These are phyloP conservation scores for Paragyromitra xinjiangensis DNA, from an alignment of 495 filamentous ascomycete species.

Conservation along the genomic window DNA sequence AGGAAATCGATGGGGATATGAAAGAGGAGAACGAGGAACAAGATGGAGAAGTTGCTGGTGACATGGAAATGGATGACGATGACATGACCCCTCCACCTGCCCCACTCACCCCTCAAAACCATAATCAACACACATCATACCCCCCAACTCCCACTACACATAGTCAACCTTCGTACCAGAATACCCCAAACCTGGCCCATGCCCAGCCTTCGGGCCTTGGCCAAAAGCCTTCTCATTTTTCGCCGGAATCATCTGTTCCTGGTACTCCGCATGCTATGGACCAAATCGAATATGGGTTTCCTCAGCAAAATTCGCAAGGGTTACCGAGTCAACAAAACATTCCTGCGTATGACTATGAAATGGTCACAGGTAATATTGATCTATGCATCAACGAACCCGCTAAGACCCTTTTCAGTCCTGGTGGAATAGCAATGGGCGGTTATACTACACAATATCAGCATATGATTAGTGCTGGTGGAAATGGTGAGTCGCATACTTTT, in stretches of 20 bases:
- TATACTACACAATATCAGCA: constrained; percentile 53
- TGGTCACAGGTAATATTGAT: constrained; percentile 62
- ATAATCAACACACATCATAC: constrained; percentile 79
- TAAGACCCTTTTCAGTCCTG: constrained; percentile 88
- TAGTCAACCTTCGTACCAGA: constrained; percentile 71
- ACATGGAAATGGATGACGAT: constrained; percentile 95
- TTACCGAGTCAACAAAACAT: constrained; percentile 60
- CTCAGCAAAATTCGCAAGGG: constrained; percentile 60
- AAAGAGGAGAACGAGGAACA: constrained; percentile 55
- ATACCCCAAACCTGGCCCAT: constrained; percentile 97
- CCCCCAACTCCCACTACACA: constrained; percentile 85
- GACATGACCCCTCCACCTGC: constrained; percentile 67
- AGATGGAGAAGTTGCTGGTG: constrained; percentile 64
- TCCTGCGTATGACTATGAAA: constrained; percentile 51
- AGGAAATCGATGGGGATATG: constrained; percentile 54
- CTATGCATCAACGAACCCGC: constrained; percentile 94
- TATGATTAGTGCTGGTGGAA: constrained; percentile 51
- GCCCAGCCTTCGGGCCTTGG: constrained; percentile 92
- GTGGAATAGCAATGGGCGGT: constrained; percentile 70
- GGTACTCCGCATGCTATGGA: constrained; percentile 74
- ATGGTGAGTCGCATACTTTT: constrained; percentile 17
- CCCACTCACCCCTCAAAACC: constrained; percentile 65
- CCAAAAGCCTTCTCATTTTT: constrained; percentile 71
- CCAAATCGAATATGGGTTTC: constrained; percentile 57
- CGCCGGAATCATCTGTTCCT: constrained; percentile 77